Percentiles rank a stretch among this genome's conserved stretches.
These are phyloP conservation scores for Ganoderma lingzhi DNA, from an alignment of 1,284 basidiomycete species.

Conservation along the genomic window DNA sequence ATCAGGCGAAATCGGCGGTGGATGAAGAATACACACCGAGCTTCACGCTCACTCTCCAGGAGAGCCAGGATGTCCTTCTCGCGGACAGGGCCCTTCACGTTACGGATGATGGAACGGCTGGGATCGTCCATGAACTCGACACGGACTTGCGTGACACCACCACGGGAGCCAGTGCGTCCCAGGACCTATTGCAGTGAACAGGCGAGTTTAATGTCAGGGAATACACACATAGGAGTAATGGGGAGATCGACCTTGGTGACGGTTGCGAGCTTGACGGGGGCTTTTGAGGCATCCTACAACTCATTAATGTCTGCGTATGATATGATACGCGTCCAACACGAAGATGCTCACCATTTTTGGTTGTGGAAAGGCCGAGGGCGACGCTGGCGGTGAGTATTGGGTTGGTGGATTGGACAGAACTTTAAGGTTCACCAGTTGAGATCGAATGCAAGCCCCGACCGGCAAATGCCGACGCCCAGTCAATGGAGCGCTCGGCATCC, in stretches of 20 bases:
- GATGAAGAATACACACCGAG: conserved; percentile 76
- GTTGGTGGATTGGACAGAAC: conserved; percentile 39
- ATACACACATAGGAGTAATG: conserved; percentile 5
- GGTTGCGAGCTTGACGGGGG: conserved; percentile 94
- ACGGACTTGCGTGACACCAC: conserved; percentile 99
- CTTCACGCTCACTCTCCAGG: conserved; percentile 99
- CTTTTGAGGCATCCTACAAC: conserved; percentile 82
- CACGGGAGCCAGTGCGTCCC: conserved; percentile 98
- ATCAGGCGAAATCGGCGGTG: neutral
- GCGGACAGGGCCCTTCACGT: conserved; percentile 98
- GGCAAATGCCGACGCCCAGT: conserved; percentile 30
- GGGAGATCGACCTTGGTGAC: conserved; percentile 83
- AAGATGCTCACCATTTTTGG: conserved; percentile 37
- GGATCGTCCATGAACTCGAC: conserved; percentile 99
- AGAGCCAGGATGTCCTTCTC: conserved; percentile 98
- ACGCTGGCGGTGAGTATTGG: conserved; percentile 36
- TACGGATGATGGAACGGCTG: conserved; percentile 96
- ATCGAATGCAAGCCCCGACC: conserved; percentile 28
- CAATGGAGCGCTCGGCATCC: neutral
- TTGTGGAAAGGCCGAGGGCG: conserved; percentile 36
- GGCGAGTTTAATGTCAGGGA: conserved; percentile 16
- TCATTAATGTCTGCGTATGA: conserved; percentile 12
- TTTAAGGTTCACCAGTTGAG: conserved; percentile 39
- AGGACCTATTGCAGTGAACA: conserved; percentile 73
- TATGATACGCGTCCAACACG: neutral